Evolutionary conservation across 345 rosid species (phyloP).

Genomic region (Citropsis articulata): DNA sequence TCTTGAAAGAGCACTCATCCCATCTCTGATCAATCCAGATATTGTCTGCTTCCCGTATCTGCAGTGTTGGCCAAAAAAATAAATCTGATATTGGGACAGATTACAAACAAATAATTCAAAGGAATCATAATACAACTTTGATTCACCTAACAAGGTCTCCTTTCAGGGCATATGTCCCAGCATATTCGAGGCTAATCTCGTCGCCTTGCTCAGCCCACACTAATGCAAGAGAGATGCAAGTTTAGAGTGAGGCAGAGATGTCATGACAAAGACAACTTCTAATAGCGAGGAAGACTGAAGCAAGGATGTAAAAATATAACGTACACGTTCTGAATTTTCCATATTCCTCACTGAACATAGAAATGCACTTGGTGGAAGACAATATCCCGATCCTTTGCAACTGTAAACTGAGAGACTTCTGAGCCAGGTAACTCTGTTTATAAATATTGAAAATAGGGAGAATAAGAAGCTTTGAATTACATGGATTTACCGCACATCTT

Average conservation of each 20-base stretch:
- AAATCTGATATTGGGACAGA: conserved; percentile 3
- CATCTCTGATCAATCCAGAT: conserved; percentile 76
- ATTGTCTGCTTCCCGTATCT: conserved; percentile 94
- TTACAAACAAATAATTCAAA: neutral
- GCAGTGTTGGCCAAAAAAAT: conserved; percentile 11
- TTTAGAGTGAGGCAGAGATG: neutral
- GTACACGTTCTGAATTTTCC: conserved; percentile 70
- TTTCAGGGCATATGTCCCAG: conserved; percentile 92
- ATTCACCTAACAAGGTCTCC: conserved; percentile 92
- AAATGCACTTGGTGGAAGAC: conserved; percentile 54
- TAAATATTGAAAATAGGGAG: conserved; percentile 22
- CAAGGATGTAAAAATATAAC: conserved; percentile 17
- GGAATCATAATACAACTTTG: neutral
- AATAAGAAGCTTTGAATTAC: neutral
- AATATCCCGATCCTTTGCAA: conserved; percentile 63
- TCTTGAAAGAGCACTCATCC: conserved; percentile 88
- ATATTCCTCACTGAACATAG: conserved; percentile 62
- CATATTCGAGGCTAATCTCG: conserved; percentile 89
- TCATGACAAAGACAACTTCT: conserved; percentile 4
- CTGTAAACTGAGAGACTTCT: conserved; percentile 65
- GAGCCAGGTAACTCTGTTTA: conserved; percentile 73
- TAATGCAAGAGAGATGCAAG: conserved; percentile 22
- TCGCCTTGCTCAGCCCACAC: conserved; percentile 99
- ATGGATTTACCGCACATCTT: neutral
- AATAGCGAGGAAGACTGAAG: conserved; percentile 1